Evolutionary conservation across 495 filamentous ascomycete genomes (phyloP), one percentile per base, ranked within the genome.

Genomic region (Podospora tetraspora): DNA sequence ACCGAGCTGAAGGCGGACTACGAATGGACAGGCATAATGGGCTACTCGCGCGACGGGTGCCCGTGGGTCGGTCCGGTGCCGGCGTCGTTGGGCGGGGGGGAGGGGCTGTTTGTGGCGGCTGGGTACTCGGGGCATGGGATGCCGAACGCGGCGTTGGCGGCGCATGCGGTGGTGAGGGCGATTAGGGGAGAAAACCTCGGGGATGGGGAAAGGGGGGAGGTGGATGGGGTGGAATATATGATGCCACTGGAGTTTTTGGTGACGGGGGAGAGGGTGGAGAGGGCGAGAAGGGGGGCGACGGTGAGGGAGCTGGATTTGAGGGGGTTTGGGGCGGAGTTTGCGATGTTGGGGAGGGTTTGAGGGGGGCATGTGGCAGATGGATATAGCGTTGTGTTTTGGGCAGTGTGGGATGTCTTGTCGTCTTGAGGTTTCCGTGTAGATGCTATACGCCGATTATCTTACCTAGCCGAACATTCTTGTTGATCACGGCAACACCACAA

Each of bases 21-120:
- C 68, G 84, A 91, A 74, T 97, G 92, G 92, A 90, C 89, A 0
- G 92, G 92, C 0, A 90, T 91, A 66, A 95, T 94, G 92, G 92
- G 89, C 0, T 94, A 89, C 74, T 88, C 82, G 30, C 77, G 87
- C 0, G 92, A 95, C 73, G 79, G 84, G 0, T 77, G 85, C 23
- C 90, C 92, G 0, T 94, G 84, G 87, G 90, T 91, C 21, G 88
- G 87, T 0, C 77, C 75, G 24, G 87, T 89, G 27, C 86, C 82
- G 0, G 75, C 79, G 19, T 75, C 78, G 3, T 68, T 82, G 16
- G 76, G 76, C 24, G 72, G 81, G 68, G 77, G 80, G 58, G 71
- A 71, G 59, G 66, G 57, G 7, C 3, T 64, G 57, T 82, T 66
- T 29, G 29, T 66, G 1, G 34, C 83, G 67, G 88, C 82, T 12